Conservation (phyloP, 2,329 filamentous ascomycete species). For the Neoscytalidium dimidiatum region DNA sequence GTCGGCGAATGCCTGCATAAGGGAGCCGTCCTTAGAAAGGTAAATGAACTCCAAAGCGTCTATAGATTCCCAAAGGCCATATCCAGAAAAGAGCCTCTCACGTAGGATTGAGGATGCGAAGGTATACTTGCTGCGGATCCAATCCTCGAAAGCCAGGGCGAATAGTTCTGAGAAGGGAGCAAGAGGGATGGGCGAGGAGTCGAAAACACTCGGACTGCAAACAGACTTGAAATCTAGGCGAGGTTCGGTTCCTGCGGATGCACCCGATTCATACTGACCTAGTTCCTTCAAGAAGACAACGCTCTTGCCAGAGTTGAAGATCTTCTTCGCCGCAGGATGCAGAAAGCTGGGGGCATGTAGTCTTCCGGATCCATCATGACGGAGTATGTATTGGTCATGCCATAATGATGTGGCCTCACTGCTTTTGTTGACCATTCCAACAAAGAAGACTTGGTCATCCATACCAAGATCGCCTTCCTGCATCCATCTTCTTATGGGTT, state of each 20-base stretch:
- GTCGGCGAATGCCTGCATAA: conserved; percentile 65
- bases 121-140: conserved; percentile 75
- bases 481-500: conserved; percentile 83
- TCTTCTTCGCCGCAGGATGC: conserved; percentile 65
- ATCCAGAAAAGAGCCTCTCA: conserved; percentile 66
- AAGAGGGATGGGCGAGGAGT: conserved; percentile 43
- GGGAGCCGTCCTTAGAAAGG: conserved; percentile 72
- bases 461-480: conserved; percentile 69
- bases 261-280: neutral
- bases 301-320: conserved; percentile 88
- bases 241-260: conserved; percentile 40
- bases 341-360: conserved; percentile 76
- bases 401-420: conserved; percentile 69
- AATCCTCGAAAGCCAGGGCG: conserved; percentile 67
- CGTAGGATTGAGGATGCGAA: conserved; percentile 68
- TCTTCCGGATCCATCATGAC: conserved; percentile 58
- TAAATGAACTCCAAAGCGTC: conserved; percentile 72
- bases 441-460: conserved; percentile 73
- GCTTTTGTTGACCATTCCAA: conserved; percentile 60
- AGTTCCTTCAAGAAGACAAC: conserved; percentile 80
- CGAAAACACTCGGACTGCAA: conserved; percentile 43
- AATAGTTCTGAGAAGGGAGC: conserved; percentile 77
- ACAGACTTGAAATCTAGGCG: conserved; percentile 60
- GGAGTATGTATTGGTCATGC: conserved; percentile 72
- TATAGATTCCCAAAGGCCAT: conserved; percentile 66